A percentile compares a stretch with the other conserved stretches of the same genome.
These are phyloP conservation scores for Ambrosiella beaveri DNA, from an alignment of 2,329 filamentous ascomycete genomes.

Conservation along the genomic window DNA sequence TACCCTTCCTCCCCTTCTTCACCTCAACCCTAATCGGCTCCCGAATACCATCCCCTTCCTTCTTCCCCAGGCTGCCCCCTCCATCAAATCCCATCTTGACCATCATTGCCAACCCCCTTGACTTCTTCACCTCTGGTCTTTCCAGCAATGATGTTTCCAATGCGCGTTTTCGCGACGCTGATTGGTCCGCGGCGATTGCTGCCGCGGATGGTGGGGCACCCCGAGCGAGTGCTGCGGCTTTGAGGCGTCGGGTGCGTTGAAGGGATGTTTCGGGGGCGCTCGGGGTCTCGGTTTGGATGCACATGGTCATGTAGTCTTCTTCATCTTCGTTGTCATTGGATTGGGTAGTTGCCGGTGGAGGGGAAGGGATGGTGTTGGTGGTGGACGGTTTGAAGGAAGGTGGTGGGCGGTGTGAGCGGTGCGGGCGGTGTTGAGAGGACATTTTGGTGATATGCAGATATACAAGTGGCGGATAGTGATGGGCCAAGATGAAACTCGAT, in stretches of 20 bases:
- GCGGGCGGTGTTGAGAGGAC: not conserved
- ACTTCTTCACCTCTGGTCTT: slow-evolving; percentile 36
- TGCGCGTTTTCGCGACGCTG: slow-evolving; percentile 54
- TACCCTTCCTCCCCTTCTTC: slow-evolving; percentile 66
- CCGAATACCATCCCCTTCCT: slow-evolving; percentile 20
- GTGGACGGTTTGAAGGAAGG: not conserved
- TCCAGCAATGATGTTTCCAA: slow-evolving; percentile 59
- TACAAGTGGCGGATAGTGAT: too few species aligned
- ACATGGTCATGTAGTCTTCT: slow-evolving; percentile 97
- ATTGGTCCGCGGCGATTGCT: slow-evolving; percentile 60
- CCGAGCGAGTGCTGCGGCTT: slow-evolving; percentile 49
- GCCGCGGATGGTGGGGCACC: slow-evolving; percentile 62
- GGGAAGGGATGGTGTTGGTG: not conserved
- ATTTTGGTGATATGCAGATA: not conserved
- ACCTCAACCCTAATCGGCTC: slow-evolving; percentile 63
- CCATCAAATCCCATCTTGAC: slow-evolving; percentile 85
- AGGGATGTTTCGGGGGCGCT: slow-evolving; percentile 32
- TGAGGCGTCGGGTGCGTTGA: slow-evolving; percentile 34
- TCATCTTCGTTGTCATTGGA: slow-evolving; percentile 36
- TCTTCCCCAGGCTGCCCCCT: slow-evolving; percentile 44
- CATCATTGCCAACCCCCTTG: slow-evolving; percentile 94
- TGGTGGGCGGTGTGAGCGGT: not conserved
- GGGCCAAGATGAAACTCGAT: not conserved
- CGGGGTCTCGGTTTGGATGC: slow-evolving; percentile 48
- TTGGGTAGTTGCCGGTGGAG: not conserved